A percentile compares a stretch with the other conserved stretches of the same genome.
Conservation (phyloP, 257 asterid genomes). For the Primulina huaijiensis region DNA sequence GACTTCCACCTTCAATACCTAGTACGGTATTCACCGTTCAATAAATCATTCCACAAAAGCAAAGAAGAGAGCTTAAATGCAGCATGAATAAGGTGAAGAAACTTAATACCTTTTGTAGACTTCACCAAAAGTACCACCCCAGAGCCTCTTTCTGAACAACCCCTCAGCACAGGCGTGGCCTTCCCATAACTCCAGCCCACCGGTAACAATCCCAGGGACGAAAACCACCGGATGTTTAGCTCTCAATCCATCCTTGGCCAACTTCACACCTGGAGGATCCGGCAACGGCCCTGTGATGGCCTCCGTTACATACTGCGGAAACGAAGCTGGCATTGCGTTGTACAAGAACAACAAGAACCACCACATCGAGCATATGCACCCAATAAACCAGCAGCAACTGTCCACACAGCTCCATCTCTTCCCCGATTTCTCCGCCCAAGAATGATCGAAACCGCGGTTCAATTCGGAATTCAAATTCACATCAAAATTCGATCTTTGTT, state of each 20-base stretch:
- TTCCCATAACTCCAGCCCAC: constrained; percentile 93
- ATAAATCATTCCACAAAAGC: background rate
- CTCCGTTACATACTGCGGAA: constrained; percentile 85
- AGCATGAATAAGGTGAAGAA: constrained; percentile 17
- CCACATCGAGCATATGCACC: constrained; percentile 77
- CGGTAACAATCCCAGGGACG: constrained; percentile 90
- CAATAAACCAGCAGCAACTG: constrained; percentile 79
- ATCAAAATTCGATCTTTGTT: constrained; percentile 22
- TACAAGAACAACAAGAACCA: constrained; percentile 67
- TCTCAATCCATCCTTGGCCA: constrained; percentile 68
- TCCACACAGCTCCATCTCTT: constrained; percentile 63
- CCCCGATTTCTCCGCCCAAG: constrained; percentile 27
- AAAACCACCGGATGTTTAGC: constrained; percentile 91
- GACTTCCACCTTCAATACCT: constrained; percentile 7
- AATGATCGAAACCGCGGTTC: constrained; percentile 10
- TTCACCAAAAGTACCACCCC: constrained; percentile 97
- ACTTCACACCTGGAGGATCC: constrained; percentile 80
- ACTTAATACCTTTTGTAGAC: constrained; percentile 56
- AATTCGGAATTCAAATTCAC: constrained; percentile 26
- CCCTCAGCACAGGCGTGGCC: constrained; percentile 93
- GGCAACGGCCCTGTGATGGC: constrained; percentile 74
- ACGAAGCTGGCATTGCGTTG: constrained; percentile 73
- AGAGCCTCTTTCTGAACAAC: constrained; percentile 76
- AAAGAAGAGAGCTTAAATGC: background rate
- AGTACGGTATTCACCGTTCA: background rate